Percentiles rank a stretch among this genome's conserved stretches.
Conservation (phyloP, 805 yeast genomes). For the Candida pseudofarinosa region DNA sequence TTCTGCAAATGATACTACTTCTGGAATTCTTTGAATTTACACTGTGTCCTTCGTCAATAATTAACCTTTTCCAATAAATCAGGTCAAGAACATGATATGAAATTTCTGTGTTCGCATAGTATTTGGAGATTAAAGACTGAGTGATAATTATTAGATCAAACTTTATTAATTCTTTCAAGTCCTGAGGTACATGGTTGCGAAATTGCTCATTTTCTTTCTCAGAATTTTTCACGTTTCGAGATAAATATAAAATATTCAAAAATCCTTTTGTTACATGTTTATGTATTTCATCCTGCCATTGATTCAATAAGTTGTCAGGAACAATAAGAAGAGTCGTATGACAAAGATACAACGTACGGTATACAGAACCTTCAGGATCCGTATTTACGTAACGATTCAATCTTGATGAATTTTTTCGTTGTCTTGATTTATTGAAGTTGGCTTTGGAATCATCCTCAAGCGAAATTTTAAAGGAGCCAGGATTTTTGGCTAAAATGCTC, state of each 20-base stretch:
- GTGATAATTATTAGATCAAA: constrained; percentile 55
- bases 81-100: constrained; percentile 33
- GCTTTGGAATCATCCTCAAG: constrained; percentile 17
- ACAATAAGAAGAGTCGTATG: constrained; percentile 55
- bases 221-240: constrained; percentile 26
- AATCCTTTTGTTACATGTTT: constrained; percentile 47
- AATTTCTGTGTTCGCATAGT: constrained; percentile 20
- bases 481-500: constrained; percentile 27
- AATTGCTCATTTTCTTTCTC: constrained; percentile 11
- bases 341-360: constrained; percentile 39
- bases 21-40: constrained; percentile 51
- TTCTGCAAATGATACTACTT: constrained; percentile 45
- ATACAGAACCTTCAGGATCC: constrained; percentile 16
- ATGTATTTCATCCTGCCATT: constrained; percentile 56
- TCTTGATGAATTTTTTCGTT: constrained; percentile 13
- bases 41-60: constrained; percentile 75
- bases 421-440: constrained; percentile 15
- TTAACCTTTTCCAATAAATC: constrained; percentile 63
- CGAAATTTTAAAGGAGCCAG: constrained; percentile 44
- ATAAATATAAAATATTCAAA: constrained; percentile 31
- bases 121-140: constrained; percentile 41
- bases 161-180: constrained; percentile 30
- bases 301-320: constrained; percentile 64
- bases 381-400: constrained; percentile 9
- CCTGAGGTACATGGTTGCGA: constrained; percentile 15